Base-by-base conservation (phyloP, 2,329 filamentous ascomycete species). In the Claviceps monticola region DNA sequence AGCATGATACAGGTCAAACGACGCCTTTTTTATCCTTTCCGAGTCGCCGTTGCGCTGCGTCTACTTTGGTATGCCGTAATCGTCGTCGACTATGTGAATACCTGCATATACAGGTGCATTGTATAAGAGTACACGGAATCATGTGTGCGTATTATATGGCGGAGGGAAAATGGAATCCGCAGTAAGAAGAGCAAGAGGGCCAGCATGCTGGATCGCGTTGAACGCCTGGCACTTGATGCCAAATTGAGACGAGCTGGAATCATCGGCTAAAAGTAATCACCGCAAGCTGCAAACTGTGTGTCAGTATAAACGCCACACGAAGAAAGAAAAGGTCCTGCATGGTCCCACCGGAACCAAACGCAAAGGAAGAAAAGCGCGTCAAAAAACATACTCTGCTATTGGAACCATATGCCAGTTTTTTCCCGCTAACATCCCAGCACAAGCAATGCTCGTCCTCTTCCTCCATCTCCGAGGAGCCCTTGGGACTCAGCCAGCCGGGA, bases 361-460 rank as follows among this genome's bases (percentile, higher is more conserved):
- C 17, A 36, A 3, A 26, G n/a, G 14, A n/a, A 2, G 1, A 26
- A 19, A 19, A 38, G 9, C 13, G 26, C 21, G 16, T 13, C 11
- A 23, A 6, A 37, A 9, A 13, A 74, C 79, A 64, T 71, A 83
- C 79, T 61, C 75, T 69, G 58, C 74, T 82, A 58, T 81, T 82
- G 5, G 77, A 74, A 16, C 79, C 80, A 61, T 82, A 83, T 0
- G 80, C 80, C 53, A 84, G 67, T 58, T 78, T 81, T 55, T 79
- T 74, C 5, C 80, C 80, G 49, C 74, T 74, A 4, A 74, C 69
- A 64, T 83, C 79, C 80, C 80, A 84, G 56, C 74, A 75, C 17
- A 83, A 61, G 51, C 76, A 82, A 58, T 82, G 76, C 54, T 77
- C 74, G 46, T 81, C 75, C 56, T 82, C 79, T 45, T 82, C 79